Conservation (phyloP, 768 basidiomycete species). For the Filobasidium floriforme region DNA sequence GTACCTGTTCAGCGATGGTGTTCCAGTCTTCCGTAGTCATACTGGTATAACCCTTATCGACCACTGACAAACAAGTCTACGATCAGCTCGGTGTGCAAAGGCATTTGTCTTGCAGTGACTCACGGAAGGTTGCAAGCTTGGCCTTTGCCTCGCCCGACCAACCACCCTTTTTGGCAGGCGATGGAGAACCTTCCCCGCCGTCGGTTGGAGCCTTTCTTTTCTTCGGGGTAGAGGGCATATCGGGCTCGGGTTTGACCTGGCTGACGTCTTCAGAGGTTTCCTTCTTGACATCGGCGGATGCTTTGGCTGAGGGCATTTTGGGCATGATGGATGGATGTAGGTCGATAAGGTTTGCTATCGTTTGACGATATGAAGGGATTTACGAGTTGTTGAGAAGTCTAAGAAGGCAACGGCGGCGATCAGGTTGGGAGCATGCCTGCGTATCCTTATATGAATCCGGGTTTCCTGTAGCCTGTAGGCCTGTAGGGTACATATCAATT, state of each 20-base stretch:
- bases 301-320: too few species aligned
- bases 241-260: neutral
- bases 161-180: neutral
- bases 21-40: conserved; percentile 2
- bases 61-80: neutral
- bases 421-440: too few species aligned
- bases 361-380: too few species aligned
- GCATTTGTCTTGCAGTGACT: neutral
- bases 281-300: too few species aligned
- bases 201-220: neutral
- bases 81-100: neutral
- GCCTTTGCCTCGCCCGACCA: neutral
- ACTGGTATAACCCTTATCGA: neutral
- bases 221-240: neutral
- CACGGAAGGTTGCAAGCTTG: neutral
- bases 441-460: too few species aligned
- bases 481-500: too few species aligned
- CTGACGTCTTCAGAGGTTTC: too few species aligned
- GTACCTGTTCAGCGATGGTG: neutral
- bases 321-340: too few species aligned
- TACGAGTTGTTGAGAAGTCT: too few species aligned
- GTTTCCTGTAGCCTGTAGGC: too few species aligned
- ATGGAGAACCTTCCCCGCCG: neutral
- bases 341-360: too few species aligned
- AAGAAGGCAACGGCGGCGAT: too few species aligned